Conservation (phyloP, 2,329 filamentous ascomycete species). For the Phaeoacremonium minimum region DNA sequence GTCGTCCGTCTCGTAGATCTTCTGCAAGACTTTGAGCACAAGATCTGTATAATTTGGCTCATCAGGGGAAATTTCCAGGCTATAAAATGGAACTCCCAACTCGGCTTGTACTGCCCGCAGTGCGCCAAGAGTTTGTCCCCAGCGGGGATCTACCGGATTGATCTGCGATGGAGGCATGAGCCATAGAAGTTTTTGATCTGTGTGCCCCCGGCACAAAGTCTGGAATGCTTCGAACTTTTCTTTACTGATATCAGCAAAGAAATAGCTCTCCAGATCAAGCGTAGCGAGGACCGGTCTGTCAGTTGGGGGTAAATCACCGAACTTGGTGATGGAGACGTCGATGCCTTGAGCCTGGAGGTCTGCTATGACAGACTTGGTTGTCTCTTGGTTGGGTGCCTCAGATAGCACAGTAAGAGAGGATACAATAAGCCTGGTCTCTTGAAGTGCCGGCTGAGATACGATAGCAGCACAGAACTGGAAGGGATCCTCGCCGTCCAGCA, state of each 20-base stretch:
- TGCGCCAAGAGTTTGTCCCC: constrained; percentile 4
- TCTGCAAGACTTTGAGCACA: not conserved
- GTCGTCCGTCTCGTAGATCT: not conserved
- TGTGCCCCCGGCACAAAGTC: not conserved
- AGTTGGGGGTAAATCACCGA: constrained; percentile 22
- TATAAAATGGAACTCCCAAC: constrained; percentile 5
- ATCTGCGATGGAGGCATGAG: constrained; percentile 4
- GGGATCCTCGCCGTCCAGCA: not conserved
- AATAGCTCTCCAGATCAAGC: constrained; percentile 3
- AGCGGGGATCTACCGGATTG: constrained; percentile 4
- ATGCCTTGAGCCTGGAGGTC: not conserved
- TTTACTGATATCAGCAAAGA: constrained; percentile 3
- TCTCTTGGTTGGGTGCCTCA: not conserved
- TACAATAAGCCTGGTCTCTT: not conserved
- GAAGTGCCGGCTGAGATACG: not conserved
- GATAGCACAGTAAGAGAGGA: not conserved
- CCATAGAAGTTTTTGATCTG: constrained; percentile 1
- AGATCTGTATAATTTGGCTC: not conserved
- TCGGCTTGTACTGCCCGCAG: constrained; percentile 4
- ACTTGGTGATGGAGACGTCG: constrained; percentile 12
- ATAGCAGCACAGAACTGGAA: constrained; percentile 1
- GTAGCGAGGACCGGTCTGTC: constrained; percentile 8
- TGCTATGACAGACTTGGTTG: not conserved
- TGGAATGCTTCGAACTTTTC: not conserved
- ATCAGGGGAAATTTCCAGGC: constrained; percentile 7